phyloP scores from a whole-genome alignment of 116 monocot genomes.

The Trichopus zeylanicus region DNA sequence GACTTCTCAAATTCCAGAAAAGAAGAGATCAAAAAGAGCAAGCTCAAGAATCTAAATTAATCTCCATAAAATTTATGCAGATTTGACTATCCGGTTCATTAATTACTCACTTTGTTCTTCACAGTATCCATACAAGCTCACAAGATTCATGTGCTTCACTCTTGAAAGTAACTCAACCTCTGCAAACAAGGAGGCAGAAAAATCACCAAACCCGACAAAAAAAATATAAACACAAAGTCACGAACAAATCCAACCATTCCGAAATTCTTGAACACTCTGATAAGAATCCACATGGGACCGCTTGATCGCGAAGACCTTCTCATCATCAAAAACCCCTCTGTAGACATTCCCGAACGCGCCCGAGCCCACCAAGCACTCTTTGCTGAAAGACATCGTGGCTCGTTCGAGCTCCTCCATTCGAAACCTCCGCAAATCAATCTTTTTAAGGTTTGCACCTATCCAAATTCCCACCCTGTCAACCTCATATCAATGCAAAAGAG shows the following conservation, averaged over 20 bases:
- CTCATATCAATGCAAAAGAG: conserved; percentile 3
- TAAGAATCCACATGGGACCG: conserved; percentile 17
- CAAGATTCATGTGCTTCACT: conserved; percentile 30
- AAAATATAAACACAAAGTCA: background rate
- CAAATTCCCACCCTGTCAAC: background rate
- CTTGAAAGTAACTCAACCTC: conserved; percentile 35
- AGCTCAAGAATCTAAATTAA: no score
- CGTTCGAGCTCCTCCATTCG: conserved; percentile 14
- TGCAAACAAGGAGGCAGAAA: background rate
- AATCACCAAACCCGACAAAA: background rate
- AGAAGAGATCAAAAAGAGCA: no score
- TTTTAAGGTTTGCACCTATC: background rate
- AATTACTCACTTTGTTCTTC: conserved; percentile 16
- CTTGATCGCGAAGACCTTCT: conserved; percentile 24
- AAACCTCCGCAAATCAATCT: conserved; percentile 10
- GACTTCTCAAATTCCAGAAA: no score
- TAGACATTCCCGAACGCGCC: conserved; percentile 38
- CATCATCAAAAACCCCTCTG: conserved; percentile 20
- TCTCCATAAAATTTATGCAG: no score
- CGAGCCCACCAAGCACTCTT: conserved; percentile 22
- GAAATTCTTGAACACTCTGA: conserved; percentile 15
- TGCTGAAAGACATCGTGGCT: conserved; percentile 27
- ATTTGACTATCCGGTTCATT: no score
- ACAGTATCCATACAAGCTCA: conserved; percentile 29
- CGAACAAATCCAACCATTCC: conserved; percentile 15